Base-by-base conservation (phyloP, 495 filamentous ascomycete species). In the Xanthoparmelia taractica region DNA sequence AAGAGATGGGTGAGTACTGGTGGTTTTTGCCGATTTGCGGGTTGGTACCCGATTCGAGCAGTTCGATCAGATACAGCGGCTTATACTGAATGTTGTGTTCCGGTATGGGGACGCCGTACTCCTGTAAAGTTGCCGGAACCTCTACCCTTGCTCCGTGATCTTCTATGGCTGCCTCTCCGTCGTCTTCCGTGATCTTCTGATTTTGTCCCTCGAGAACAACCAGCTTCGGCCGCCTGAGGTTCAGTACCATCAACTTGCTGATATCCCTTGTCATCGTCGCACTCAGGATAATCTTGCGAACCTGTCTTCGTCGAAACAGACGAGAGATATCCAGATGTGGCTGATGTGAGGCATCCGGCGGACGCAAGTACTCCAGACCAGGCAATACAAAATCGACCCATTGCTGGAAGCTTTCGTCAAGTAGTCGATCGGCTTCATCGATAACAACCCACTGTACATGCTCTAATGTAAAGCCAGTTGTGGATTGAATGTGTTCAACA, bases 211-310 rank as follows among this genome's bases (percentile, higher is more conserved):
- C 86, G 15, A 97, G 80, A 12, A 92, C 79, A 7, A 97, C 81
- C 64, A 97, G 75, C 57, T 81, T 85, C 17, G 94, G 94, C 64
- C 86, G 80, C 3, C 78, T 77, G 27, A 98, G 80, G 60, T 83
- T 88, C 55, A 98, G 72, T 0, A 79, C 83, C 48, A 85, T 87
- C 54, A 98, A 72, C 64, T 91, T 89, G 23, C 87, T 87, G 41
- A 96, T 77, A 71, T 97, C 93, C 37, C 83, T 80, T 3, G 91
- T 96, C 89, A 98, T 96, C 0, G 95, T 97, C 11, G 94, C 94
- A 71, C 90, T 96, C 15, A 97, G 78, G 41, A 96, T 77, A 29
- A 96, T 78, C 72, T 96, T 96, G 50, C 83, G 75, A 50, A 82
- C 77, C 15, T 83, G 74, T 59, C 71, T 72, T 62, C 68, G 71